Conservation (phyloP, 2,329 filamentous ascomycete species). For the Exophiala spinifera region DNA sequence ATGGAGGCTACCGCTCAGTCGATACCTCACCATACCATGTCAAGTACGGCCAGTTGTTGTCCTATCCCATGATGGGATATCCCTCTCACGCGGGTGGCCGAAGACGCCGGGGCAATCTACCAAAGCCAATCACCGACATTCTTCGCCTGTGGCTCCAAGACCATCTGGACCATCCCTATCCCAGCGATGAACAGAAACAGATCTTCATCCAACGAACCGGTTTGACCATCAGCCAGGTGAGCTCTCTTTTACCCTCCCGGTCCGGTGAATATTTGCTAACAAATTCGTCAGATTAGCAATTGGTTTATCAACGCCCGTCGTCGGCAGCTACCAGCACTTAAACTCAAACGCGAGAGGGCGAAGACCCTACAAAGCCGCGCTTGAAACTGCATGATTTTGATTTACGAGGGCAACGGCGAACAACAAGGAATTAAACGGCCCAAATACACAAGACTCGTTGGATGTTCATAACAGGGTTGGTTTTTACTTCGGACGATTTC, state of each 20-base stretch:
- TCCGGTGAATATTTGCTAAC: neutral
- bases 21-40: slow-evolving; percentile 17
- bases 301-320: slow-evolving; percentile 53
- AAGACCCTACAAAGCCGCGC: slow-evolving; percentile 14
- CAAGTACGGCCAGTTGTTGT: slow-evolving; percentile 18
- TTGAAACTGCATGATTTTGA: neutral
- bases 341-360: slow-evolving; percentile 22
- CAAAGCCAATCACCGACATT: slow-evolving; percentile 81
- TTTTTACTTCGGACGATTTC: neutral
- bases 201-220: slow-evolving; percentile 73
- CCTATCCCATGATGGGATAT: slow-evolving; percentile 21
- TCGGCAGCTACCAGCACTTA: slow-evolving; percentile 46
- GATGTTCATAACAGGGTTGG: slow-evolving; percentile 7
- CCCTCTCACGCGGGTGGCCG: slow-evolving; percentile 35
- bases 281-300: slow-evolving; percentile 45
- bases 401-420: neutral
- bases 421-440: neutral
- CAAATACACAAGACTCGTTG: neutral
- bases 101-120: slow-evolving; percentile 74
- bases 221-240: slow-evolving; percentile 66
- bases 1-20: slow-evolving; percentile 14
- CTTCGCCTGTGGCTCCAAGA: slow-evolving; percentile 74
- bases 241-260: slow-evolving; percentile 6
- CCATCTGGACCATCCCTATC: slow-evolving; percentile 77
- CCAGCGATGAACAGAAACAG: slow-evolving; percentile 83